phyloP scores from a whole-genome alignment of 1,284 basidiomycete species.

The Ustilago hordei region DNA sequence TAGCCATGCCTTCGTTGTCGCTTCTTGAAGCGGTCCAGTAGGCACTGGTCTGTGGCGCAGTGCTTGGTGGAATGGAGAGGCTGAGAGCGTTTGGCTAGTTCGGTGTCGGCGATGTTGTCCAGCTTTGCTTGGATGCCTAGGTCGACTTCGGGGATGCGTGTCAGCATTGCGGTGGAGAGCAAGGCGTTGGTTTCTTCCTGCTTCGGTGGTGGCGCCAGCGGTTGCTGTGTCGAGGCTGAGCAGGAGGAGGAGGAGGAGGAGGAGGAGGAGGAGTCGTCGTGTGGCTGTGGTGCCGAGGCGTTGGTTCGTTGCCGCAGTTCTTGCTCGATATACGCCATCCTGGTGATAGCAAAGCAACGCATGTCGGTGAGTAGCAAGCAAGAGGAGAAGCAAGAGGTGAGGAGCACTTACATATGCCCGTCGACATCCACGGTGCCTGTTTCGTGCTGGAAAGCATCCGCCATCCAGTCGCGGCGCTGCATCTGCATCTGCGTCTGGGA shows the following conservation, averaged over 20 bases:
- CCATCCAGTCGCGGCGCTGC: conserved; percentile 39
- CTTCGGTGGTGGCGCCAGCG: conserved; percentile 50
- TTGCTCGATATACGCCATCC: conserved; percentile 97
- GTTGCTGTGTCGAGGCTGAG: conserved; percentile 70
- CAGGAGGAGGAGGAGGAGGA: not conserved
- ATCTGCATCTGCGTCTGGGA: conserved; percentile 39
- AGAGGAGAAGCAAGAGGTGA: not conserved
- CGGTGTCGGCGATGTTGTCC: too few species aligned
- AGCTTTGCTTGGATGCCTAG: conserved; percentile 69
- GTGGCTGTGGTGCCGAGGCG: not conserved
- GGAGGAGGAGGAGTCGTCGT: not conserved
- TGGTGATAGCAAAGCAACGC: conserved; percentile 66
- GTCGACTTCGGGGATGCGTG: conserved; percentile 76
- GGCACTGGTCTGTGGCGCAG: conserved; percentile 89
- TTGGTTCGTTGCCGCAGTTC: conserved; percentile 81
- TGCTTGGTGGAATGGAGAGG: conserved; percentile 72
- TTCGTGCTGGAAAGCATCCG: conserved; percentile 85
- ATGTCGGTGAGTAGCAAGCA: not conserved
- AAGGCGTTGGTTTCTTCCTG: too few species aligned
- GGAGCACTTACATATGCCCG: conserved; percentile 86
- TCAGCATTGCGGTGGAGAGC: too few species aligned
- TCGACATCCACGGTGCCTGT: conserved; percentile 95
- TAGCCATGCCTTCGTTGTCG: conserved; percentile 35
- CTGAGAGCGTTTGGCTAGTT: too few species aligned
- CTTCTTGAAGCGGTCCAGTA: conserved; percentile 73